These are phyloP conservation scores for Talaromyces wortmannii DNA, from an alignment of 495 filamentous ascomycete genomes.

Conservation along the genomic window DNA sequence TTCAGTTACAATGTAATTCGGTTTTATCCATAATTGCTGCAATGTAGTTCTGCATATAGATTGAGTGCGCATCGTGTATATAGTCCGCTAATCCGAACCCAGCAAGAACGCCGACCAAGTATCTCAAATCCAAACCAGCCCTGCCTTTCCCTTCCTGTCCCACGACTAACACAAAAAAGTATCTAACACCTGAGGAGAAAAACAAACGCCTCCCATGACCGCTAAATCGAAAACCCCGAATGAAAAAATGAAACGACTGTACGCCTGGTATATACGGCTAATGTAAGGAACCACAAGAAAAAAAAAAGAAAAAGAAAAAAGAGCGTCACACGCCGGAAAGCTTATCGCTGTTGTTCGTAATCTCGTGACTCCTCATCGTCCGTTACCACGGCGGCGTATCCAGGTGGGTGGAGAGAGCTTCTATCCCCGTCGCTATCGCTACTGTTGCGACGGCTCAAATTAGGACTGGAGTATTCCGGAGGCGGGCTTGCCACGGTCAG, in stretches of 20 bases:
- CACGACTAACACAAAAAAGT: not conserved
- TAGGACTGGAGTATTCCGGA: constrained; percentile 70
- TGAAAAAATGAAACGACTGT: constrained; percentile 4
- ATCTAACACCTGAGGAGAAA: not conserved
- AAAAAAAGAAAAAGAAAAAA: not conserved
- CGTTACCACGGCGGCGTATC: constrained; percentile 58
- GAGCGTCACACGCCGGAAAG: not conserved
- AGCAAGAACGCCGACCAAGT: too few relatives aligned
- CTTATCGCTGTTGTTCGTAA: constrained; percentile 1
- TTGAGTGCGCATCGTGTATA: too few relatives aligned
- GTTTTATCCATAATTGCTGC: too few relatives aligned
- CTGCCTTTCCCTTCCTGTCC: not conserved
- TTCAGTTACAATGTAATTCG: too few relatives aligned
- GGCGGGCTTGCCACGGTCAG: constrained; percentile 39
- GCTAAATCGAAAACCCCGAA: constrained; percentile 14
- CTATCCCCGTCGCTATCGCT: constrained; percentile 28
- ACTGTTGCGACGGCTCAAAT: constrained; percentile 49
- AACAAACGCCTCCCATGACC: constrained; percentile 12
- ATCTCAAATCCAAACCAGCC: too few relatives aligned
- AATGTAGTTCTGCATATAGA: too few relatives aligned
- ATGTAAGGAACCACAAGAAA: not conserved
- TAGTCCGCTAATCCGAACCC: too few relatives aligned
- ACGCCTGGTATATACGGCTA: constrained; percentile 8
- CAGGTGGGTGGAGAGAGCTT: constrained; percentile 33
- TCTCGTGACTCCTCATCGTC: constrained; percentile 5